Evolutionary conservation across 2,329 filamentous ascomycete genomes (phyloP), one percentile per base, ranked within the genome.

Genomic region (Fusarium nematophilum): DNA sequence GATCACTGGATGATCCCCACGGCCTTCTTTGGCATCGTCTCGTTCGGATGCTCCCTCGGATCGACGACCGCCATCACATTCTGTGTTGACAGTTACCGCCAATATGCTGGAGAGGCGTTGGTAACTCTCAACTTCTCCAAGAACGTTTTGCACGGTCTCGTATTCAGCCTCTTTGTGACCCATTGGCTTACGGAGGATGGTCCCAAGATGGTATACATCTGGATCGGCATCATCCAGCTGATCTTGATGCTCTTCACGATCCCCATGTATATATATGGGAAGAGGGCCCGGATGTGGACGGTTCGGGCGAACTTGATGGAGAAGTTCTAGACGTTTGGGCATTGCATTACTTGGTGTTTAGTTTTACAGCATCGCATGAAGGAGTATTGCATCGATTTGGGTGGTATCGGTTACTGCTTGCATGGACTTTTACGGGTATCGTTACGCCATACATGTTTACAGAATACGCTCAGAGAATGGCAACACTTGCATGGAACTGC

Each of bases 61-160:
- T 93, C 90, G 23, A 97, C 94, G 0, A 98, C 93, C 0, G 84
- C 92, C 15, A 97, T 98, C 70, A 97, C 94, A 0, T 98, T 97
- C 69, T 93, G 90, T 49, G 92, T 98, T 7, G 94, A 98, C 76
- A 93, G 89, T 63, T 97, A 98, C 75, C 84, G 93, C 9, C 90
- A 96, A 70, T 97, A 97, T 74, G 94, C 94, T 0, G 93, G 93
- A 15, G 94, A 98, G 76, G 93, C 94, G 3, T 82, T 98, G 27
- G 95, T 98, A 11, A 97, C 94, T 15, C 80, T 98, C 65, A 98
- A 97, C 71, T 95, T 97, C 71, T 88, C 87, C 77, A 98, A 98
- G 81, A 98, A 97, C 72, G 84, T 97, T 50, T 85, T 97, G 21
- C 94, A 98, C 68, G 94, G 94, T 0, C 80, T 98, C 47, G 83